These are phyloP conservation scores for Pythium sp. DNA, from an alignment of 352 stramenopile species.

Conservation along the genomic window DNA sequence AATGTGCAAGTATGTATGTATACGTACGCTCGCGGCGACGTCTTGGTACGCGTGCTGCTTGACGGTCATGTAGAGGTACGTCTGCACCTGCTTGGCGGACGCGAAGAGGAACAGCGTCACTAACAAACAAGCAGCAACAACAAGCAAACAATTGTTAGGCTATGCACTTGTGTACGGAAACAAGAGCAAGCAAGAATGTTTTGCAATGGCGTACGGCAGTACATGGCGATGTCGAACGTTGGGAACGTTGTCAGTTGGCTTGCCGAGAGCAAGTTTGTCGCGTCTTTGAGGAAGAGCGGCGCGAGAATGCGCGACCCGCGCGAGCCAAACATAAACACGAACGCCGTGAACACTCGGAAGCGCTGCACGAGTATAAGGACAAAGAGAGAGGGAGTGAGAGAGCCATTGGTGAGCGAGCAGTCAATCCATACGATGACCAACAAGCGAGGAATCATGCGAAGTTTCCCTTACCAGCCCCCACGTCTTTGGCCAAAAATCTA, in stretches of 20 bases:
- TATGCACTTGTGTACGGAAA: neutral
- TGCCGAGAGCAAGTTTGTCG: conserved; percentile 52
- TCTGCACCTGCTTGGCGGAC: conserved; percentile 93
- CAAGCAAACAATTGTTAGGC: neutral
- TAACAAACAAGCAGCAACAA: conserved; percentile 8
- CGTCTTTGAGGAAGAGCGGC: conserved; percentile 70
- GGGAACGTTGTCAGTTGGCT: conserved; percentile 39
- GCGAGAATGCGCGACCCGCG: conserved; percentile 63
- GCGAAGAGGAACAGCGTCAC: conserved; percentile 66
- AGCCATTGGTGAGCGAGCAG: neutral
- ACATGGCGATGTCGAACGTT: conserved; percentile 45
- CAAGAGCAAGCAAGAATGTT: neutral
- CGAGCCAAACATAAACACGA: conserved; percentile 70
- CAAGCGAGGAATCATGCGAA: neutral
- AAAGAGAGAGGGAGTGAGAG: neutral
- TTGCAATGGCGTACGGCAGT: conserved; percentile 41
- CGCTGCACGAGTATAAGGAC: conserved; percentile 26
- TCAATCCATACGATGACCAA: neutral
- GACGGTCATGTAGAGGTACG: conserved; percentile 91
- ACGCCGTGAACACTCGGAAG: conserved; percentile 55
- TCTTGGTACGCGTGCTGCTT: conserved; percentile 97
- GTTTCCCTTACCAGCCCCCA: conserved; percentile 45
- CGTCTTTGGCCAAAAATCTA: conserved; percentile 76
- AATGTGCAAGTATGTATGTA: neutral
- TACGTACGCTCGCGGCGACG: conserved; percentile 78